These are phyloP conservation scores for Basipetospora chlamydospora DNA, from an alignment of 2,329 filamentous ascomycete species.

Conservation along the genomic window DNA sequence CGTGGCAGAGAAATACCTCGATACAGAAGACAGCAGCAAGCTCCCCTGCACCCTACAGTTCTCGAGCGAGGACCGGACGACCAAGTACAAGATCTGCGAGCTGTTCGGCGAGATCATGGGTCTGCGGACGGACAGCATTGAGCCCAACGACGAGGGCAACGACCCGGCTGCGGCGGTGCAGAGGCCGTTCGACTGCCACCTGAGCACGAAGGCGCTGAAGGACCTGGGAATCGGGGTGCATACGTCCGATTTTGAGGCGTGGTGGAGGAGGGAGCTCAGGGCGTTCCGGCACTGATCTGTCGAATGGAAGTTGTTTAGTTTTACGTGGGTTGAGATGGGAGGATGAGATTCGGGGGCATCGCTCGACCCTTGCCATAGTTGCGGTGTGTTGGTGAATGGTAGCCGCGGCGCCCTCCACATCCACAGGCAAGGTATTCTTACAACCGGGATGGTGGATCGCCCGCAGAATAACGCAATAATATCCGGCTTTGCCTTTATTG, in stretches of 20 bases:
- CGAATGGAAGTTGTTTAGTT: no score
- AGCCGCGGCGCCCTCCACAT: no score
- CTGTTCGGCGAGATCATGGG: slow-evolving; percentile 68
- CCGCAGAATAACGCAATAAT: no score
- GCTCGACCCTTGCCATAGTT: no score
- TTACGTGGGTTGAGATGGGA: no score
- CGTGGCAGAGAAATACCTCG: slow-evolving; percentile 54
- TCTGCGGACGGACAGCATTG: slow-evolving; percentile 52
- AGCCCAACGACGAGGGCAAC: slow-evolving; percentile 55
- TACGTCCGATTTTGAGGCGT: slow-evolving; percentile 61
- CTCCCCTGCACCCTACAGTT: slow-evolving; percentile 69
- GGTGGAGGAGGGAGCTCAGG: slow-evolving; percentile 58
- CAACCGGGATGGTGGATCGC: no score
- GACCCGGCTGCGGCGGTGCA: slow-evolving; percentile 58
- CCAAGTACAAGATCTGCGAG: slow-evolving; percentile 81
- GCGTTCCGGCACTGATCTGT: slow-evolving; percentile 38
- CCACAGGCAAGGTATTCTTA: no score
- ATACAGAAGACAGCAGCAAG: slow-evolving; percentile 26
- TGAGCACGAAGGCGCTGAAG: slow-evolving; percentile 61
- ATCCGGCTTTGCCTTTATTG: no score
- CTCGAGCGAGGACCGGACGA: slow-evolving; percentile 71
- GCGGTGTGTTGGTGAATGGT: no score
- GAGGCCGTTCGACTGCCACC: slow-evolving; percentile 76
- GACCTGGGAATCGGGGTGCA: slow-evolving; percentile 61
- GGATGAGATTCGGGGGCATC: no score